A percentile compares a stretch with the other conserved stretches of the same genome.
Conservation (phyloP, 202 grass and related monocot species). For the Hordeum pubiflorum region DNA sequence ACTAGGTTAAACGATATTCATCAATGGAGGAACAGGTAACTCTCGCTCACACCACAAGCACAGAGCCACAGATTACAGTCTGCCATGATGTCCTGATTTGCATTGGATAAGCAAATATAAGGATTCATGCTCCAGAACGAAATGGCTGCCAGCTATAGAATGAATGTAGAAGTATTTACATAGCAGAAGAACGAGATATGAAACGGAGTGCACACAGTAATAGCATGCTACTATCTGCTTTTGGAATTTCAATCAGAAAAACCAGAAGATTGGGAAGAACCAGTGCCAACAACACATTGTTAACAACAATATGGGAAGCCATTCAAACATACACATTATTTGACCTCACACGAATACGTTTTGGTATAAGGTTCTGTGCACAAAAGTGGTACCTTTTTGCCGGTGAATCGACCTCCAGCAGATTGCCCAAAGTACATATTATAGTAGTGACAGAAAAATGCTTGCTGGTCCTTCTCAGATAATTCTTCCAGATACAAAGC, state of each 20-base stretch:
- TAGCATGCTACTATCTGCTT: background rate
- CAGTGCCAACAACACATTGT: background rate
- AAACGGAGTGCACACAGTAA: background rate
- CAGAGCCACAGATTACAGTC: background rate
- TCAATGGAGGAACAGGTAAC: background rate
- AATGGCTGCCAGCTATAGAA: background rate
- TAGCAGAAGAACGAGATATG: background rate
- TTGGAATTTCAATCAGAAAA: background rate
- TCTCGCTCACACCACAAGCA: background rate
- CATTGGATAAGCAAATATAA: background rate
- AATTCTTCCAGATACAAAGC: constrained; percentile 62
- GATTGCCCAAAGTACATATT: constrained; percentile 88
- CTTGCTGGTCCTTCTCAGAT: constrained; percentile 64
- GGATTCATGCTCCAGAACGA: background rate
- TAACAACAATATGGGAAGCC: background rate
- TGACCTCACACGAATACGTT: background rate
- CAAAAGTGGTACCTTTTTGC: constrained; percentile 48
- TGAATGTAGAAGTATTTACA: background rate
- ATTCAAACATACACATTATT: background rate
- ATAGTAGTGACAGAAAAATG: constrained; percentile 93
- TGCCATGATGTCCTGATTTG: background rate
- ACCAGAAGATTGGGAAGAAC: background rate
- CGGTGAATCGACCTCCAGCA: constrained; percentile 80
- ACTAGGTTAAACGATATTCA: background rate
- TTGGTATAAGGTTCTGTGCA: background rate